These are phyloP conservation scores for Juglanconis juglandina DNA, from an alignment of 2,329 filamentous ascomycete species.

Conservation along the genomic window DNA sequence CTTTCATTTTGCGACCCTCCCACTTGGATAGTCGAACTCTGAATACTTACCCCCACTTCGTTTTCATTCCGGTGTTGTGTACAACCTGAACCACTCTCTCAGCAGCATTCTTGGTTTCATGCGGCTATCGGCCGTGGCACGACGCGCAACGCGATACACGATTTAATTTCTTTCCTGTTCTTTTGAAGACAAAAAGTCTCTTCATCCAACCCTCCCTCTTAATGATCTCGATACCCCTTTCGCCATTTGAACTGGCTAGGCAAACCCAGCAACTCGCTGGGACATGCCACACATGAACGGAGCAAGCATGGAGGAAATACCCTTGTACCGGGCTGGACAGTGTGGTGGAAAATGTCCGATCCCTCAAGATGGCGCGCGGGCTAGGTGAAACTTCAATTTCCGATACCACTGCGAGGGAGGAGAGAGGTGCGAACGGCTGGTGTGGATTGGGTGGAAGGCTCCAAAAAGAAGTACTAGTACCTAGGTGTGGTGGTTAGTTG, in stretches of 20 bases:
- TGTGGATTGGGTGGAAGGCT: not conserved
- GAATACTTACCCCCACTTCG: constrained; percentile 1
- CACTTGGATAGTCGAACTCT: constrained; percentile 1
- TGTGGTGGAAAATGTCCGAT: not conserved
- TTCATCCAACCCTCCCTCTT: constrained; percentile 1
- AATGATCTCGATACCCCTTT: constrained; percentile 5
- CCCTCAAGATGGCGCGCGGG: not conserved
- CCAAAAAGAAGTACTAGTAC: not conserved
- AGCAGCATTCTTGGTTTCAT: not conserved
- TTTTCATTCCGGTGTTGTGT: not conserved
- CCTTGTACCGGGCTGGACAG: not conserved
- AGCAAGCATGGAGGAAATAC: constrained; percentile 1
- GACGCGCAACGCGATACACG: not conserved
- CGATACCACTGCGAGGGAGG: constrained; percentile 8
- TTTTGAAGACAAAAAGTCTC: not conserved
- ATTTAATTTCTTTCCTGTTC: not conserved
- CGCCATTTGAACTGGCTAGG: not conserved
- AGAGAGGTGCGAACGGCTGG: not conserved
- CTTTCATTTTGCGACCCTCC: not conserved
- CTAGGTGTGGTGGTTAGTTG: not conserved
- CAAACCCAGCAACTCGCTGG: not conserved
- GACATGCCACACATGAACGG: not conserved
- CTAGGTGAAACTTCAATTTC: not conserved
- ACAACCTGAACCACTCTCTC: not conserved
- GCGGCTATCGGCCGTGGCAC: not conserved